These are phyloP conservation scores for Corylus americana DNA, from an alignment of 306 rosid species.

Conservation along the genomic window DNA sequence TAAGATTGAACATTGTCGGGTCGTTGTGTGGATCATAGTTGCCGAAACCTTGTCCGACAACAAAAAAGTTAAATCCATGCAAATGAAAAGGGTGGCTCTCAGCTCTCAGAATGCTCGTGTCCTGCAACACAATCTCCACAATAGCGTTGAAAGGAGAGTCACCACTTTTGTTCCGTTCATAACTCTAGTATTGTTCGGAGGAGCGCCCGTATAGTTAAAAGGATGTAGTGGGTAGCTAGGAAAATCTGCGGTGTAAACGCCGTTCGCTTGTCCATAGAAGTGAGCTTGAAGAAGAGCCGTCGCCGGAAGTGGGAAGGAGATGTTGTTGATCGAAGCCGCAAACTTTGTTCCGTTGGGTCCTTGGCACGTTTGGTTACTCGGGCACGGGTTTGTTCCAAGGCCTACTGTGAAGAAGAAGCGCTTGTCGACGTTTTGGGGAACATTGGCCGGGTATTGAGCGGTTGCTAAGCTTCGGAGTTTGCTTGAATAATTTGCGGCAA, in stretches of 20 bases:
- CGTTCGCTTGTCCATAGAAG: slow-evolving; percentile 3
- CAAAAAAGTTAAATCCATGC: slow-evolving; percentile 22
- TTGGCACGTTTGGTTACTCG: slow-evolving; percentile 16
- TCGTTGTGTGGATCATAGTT: slow-evolving; percentile 10
- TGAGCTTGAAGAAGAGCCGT: slow-evolving; percentile 26
- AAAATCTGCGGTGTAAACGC: slow-evolving; percentile 3
- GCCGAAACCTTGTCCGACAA: slow-evolving; percentile 23
- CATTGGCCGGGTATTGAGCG: slow-evolving; percentile 17
- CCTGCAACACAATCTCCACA: slow-evolving; percentile 26
- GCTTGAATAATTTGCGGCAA: slow-evolving; percentile 15
- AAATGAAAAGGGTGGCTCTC: slow-evolving; percentile 25
- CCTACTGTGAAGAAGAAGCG: slow-evolving; percentile 22
- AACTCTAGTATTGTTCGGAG: slow-evolving; percentile 17
- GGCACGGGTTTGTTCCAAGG: slow-evolving; percentile 18
- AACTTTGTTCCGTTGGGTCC: slow-evolving; percentile 20
- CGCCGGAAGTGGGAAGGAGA: slow-evolving; percentile 3
- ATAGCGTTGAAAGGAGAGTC: slow-evolving; percentile 10
- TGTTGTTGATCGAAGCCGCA: slow-evolving; percentile 19
- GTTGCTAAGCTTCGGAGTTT: slow-evolving; percentile 19
- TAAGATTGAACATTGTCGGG: slow-evolving; percentile 18
- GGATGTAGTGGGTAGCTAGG: not conserved
- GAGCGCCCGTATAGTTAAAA: slow-evolving; percentile 12
- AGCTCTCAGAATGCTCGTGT: slow-evolving; percentile 21
- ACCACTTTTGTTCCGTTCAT: slow-evolving; percentile 15
- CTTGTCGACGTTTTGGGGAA: slow-evolving; percentile 7